Percentiles rank a stretch among this genome's conserved stretches.
Conservation (phyloP, 257 asterid species). For the Lycium barbarum region DNA sequence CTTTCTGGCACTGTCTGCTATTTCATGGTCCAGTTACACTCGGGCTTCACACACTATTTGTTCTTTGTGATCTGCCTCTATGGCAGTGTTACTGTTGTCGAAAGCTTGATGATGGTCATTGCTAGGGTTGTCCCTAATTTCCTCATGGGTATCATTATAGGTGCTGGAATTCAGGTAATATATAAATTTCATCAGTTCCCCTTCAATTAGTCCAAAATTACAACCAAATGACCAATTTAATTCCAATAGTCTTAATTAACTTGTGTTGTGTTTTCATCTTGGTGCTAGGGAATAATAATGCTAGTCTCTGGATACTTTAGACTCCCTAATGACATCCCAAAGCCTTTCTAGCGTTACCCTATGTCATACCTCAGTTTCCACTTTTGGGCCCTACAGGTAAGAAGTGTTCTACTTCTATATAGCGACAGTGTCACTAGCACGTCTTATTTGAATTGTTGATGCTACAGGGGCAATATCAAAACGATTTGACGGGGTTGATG, state of each 20-base stretch:
- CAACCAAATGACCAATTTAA: neutral
- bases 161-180: slow-evolving; percentile 95
- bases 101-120: slow-evolving; percentile 99
- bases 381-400: slow-evolving; percentile 98
- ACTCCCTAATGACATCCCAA: slow-evolving; percentile 96
- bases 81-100: slow-evolving; percentile 94
- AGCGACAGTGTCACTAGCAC: neutral
- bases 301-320: slow-evolving; percentile 96
- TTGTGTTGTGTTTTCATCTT: neutral
- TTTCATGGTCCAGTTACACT: slow-evolving; percentile 95
- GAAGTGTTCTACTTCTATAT: neutral
- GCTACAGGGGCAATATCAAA: slow-evolving; percentile 91
- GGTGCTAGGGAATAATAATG: slow-evolving; percentile 86
- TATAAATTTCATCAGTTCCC: neutral
- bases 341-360: slow-evolving; percentile 97
- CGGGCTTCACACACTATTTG: slow-evolving; percentile 75
- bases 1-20: slow-evolving; percentile 92
- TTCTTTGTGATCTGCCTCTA: slow-evolving; percentile 86
- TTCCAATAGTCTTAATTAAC: neutral
- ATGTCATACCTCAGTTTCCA: slow-evolving; percentile 99
- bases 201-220: neutral
- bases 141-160: slow-evolving; percentile 97
- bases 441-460: slow-evolving; percentile 2
- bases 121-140: slow-evolving; percentile 95
- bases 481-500: slow-evolving; percentile 77